Evolutionary conservation across 805 yeast genomes (phyloP), one percentile per base, ranked within the genome.

Genomic region (Schizosaccharomyces osmophilus): DNA sequence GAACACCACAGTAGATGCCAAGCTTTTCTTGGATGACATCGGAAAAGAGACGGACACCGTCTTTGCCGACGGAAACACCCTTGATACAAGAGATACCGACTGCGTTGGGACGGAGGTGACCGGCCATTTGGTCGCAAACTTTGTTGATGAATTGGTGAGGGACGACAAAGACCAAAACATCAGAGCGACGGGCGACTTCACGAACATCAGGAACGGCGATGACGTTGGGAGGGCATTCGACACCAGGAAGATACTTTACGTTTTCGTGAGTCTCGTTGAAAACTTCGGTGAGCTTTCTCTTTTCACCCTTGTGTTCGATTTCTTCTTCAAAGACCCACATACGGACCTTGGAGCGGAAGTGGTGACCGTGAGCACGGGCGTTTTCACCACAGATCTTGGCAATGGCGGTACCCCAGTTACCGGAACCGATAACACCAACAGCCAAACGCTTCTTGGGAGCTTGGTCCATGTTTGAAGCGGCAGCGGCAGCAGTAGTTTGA

Each of bases 291-390:
- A 93, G 77, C 17, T 31, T 41, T 11, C 61, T 17, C 65, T 84
- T 85, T 68, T 77, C 72, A 66, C 94, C 97, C 55, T 55, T 62
- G 42, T 61, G 29, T 62, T 86, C 77, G 62, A 75, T 68, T 64
- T 78, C 70, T 74, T 93, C 98, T 73, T 93, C 90, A 68, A 78
- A 87, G 15, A 93, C 98, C 98, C 98, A 93, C 97, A 93, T 89
- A 68, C 84, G 82, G 51, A 93, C 97, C 62, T 79, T 75, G 64
- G 74, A 75, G 63, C 81, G 78, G 72, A 93, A 93, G 68, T 86
- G 74, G 48, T 81, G 77, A 48, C 89, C 83, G 73, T 87, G 79
- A 64, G 79, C 80, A 22, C 77, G 77, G 55, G 89, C 77, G 72
- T 88, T 89, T 73, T 93, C 97, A 48, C 97, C 88, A 32, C 88